Evolutionary conservation across 345 rosid genomes (phyloP), one percentile per base, ranked within the genome.

Genomic region (Bruguiera sexangula): DNA sequence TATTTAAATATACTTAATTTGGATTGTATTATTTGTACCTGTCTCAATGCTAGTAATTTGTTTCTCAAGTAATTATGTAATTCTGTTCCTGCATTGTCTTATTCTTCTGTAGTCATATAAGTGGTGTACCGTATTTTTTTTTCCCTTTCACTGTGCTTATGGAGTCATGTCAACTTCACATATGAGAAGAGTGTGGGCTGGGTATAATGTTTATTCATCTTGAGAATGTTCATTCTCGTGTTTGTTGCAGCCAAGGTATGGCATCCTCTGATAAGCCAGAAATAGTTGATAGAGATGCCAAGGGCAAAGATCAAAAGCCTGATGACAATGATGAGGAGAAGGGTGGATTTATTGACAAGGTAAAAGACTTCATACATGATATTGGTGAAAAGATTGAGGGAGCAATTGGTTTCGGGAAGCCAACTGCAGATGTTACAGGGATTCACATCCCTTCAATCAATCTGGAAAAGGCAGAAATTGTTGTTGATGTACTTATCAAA

Each of bases 361-460:
- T 96, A 54, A 96, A 95, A 90, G 99, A 59, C 75, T 96, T 92
- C 75, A 87, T 95, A 72, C 94, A 95, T 6, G 98, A 87, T 74
- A 82, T 92, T 65, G 97, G 97, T 62, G 97, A 90, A 83, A 96
- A 96, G 86, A 82, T 92, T 19, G 97, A 92, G 69, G 99, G 66
- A 69, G 76, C 98, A 26, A 85, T 96, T 54, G 97, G 98, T 19
- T 90, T 92, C 24, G 99, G 99, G 64, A 96, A 92, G 82, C 99
- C 99, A 56, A 90, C 98, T 37, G 97, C 98, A 37, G 97, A 96
- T 76, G 93, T 92, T 51, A 31, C 89, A 7, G 98, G 73, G 5
- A 83, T 96, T 39, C 97, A 92, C 70, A 66, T 92, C 73, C 98
- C 97, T 36, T 69, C 43, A 56, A 89, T 96, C 80, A 96, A 89